Evolutionary conservation across 2,329 filamentous ascomycete species (phyloP).

Genomic region (Mollisia scopiformis): DNA sequence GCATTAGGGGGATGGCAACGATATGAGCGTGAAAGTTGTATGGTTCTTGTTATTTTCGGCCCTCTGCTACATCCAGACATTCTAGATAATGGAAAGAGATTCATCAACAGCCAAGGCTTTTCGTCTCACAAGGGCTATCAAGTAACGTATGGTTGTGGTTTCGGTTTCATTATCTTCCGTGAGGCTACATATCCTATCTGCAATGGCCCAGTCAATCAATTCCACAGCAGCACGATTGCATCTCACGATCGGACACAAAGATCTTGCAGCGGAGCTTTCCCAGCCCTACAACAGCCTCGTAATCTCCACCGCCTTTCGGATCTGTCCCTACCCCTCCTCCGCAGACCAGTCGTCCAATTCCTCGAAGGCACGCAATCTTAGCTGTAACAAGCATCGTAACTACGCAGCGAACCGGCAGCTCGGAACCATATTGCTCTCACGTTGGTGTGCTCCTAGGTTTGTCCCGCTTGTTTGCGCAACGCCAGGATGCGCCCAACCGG

Average conservation of each 20-base stretch:
- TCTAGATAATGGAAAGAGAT: constrained; percentile 27
- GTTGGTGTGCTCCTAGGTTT: not conserved
- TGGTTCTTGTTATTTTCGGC: constrained; percentile 9
- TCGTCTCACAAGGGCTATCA: not conserved
- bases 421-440: constrained; percentile 3
- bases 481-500: not conserved
- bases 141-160: not conserved
- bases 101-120: constrained; percentile 7
- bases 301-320: not conserved
- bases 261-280: not conserved
- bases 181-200: not conserved
- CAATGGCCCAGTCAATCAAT: not conserved
- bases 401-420: constrained; percentile 17
- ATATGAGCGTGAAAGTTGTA: constrained; percentile 13
- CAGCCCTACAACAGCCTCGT: not conserved
- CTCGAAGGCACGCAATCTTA: constrained; percentile 4
- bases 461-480: constrained; percentile 3
- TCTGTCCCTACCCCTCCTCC: not conserved
- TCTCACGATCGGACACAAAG: not conserved
- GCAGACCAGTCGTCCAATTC: not conserved
- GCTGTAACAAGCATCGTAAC: not conserved
- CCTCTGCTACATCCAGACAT: constrained; percentile 15
- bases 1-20: constrained; percentile 26
- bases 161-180: constrained; percentile 1
- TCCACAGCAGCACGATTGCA: not conserved